Evolutionary conservation across 495 filamentous ascomycete genomes (phyloP).

Genomic region (Penicillium longicatenatum): DNA sequence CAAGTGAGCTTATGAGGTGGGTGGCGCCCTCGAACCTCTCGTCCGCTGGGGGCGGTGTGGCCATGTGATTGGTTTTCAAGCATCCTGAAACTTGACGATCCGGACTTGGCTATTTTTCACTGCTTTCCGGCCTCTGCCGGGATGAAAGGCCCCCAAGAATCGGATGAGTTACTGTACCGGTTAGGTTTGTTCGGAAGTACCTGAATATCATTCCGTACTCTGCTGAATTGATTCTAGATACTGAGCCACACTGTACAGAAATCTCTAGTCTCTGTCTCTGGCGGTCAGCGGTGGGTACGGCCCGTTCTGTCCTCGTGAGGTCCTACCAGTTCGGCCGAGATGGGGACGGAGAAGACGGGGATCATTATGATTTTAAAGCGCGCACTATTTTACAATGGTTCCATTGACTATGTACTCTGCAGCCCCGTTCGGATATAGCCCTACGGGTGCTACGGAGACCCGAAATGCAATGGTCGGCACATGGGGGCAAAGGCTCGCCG

Average conservation of each 20-base stretch:
- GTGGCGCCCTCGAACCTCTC: slow-evolving; percentile 31
- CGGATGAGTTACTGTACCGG: not conserved
- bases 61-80: slow-evolving; percentile 20
- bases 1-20: slow-evolving; percentile 28
- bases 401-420: not conserved
- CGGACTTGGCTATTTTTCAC: slow-evolving; percentile 27
- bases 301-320: slow-evolving; percentile 3
- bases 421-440: slow-evolving; percentile 11
- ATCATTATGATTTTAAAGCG: slow-evolving; percentile 7
- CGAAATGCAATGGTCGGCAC: not conserved
- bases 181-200: not conserved
- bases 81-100: slow-evolving; percentile 35
- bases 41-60: slow-evolving; percentile 7
- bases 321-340: slow-evolving; percentile 9
- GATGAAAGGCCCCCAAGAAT: too few relatives aligned
- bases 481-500: not conserved
- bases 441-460: slow-evolving; percentile 16
- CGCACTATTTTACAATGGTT: slow-evolving; percentile 6
- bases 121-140: slow-evolving; percentile 33
- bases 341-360: slow-evolving; percentile 9
- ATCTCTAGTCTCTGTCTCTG: too few relatives aligned
- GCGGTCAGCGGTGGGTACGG: not conserved
- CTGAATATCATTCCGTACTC: not conserved
- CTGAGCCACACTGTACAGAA: not conserved
- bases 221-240: not conserved